Base-by-base conservation (phyloP, 495 filamentous ascomycete species). In the Corynascus novoguineensis region DNA sequence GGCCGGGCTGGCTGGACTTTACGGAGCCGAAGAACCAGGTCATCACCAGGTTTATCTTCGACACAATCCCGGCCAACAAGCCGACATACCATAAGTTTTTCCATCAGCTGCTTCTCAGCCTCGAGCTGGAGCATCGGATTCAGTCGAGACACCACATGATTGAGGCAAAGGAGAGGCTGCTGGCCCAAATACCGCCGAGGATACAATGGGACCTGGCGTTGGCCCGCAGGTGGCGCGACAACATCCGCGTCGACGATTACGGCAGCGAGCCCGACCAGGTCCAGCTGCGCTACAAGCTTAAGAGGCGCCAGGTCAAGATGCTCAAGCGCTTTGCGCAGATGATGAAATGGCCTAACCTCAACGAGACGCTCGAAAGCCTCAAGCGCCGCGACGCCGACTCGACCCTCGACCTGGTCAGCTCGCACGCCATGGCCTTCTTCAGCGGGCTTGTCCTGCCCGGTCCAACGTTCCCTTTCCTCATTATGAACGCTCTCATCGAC, bases 291-390 rank as follows among this genome's bases (percentile, higher is more conserved):
- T 80, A 75, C 65, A 88, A 86, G 69, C 74, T 81, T 55, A 73
- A 70, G 55, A 70, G 71, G 53, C 73, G 75, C 27, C 86, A 89
- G 63, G 78, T 85, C 35, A 80, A 80, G 57, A 81, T 83, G 59
- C 74, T 89, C 37, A 78, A 79, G 55, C 75, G 78, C 17, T 87
- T 89, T 59, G 82, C 84, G 12, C 78, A 81, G 61, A 82, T 78
- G 49, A 79, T 89, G 74, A 87, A 86, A 63, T 89, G 86, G 86
- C 84, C 85, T 9, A 86, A 87, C 62, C 81, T 87, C 57, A 69
- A 69, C 51, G 79, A 84, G 55, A 80, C 87, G 21, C 71, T 86
- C 47, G 73, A 74, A 41, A 70, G 74, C 15, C 77, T 88, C 50
- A 79, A 77, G 53, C 76, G 83, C 53, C 76, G 75, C 57, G 81